Percentiles rank a stretch among this genome's conserved stretches.
phyloP scores from a whole-genome alignment of 306 rosid genomes.

The Luffa aegyptiaca region DNA sequence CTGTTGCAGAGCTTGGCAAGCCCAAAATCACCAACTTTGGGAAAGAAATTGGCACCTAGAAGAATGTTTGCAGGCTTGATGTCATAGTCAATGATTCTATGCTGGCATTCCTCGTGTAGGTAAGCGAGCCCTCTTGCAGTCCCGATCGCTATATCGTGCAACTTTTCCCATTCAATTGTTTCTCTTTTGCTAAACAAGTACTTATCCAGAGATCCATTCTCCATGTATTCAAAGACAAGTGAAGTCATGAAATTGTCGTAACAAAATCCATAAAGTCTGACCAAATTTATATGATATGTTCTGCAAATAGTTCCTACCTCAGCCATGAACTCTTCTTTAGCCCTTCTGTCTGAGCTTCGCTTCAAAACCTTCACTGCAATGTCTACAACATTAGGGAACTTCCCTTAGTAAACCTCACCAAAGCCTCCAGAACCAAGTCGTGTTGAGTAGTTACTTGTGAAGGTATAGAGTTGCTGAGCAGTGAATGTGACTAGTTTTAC shows the following conservation, averaged over 20 bases:
- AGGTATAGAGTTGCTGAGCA: background rate
- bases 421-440: constrained; percentile 36
- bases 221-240: constrained; percentile 37
- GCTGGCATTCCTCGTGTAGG: constrained; percentile 38
- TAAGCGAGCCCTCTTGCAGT: constrained; percentile 40
- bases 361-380: constrained; percentile 39
- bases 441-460: constrained; percentile 6
- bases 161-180: constrained; percentile 22
- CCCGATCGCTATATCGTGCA: constrained; percentile 37
- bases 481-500: background rate
- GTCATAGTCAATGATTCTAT: constrained; percentile 42
- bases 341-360: constrained; percentile 18
- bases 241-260: constrained; percentile 27
- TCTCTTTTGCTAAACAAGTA: constrained; percentile 20
- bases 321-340: constrained; percentile 34
- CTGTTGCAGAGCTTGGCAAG: constrained; percentile 34
- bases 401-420: constrained; percentile 35
- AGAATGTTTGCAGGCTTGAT: constrained; percentile 49
- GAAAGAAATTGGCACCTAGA: constrained; percentile 21
- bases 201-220: constrained; percentile 37
- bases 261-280: constrained; percentile 33
- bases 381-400: constrained; percentile 20
- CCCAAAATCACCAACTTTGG: constrained; percentile 49
- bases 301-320: constrained; percentile 25
- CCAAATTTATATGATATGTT: constrained; percentile 37